These are phyloP conservation scores for Microbotryomycetes sp. DNA, from an alignment of 1,284 basidiomycete genomes.

Conservation along the genomic window DNA sequence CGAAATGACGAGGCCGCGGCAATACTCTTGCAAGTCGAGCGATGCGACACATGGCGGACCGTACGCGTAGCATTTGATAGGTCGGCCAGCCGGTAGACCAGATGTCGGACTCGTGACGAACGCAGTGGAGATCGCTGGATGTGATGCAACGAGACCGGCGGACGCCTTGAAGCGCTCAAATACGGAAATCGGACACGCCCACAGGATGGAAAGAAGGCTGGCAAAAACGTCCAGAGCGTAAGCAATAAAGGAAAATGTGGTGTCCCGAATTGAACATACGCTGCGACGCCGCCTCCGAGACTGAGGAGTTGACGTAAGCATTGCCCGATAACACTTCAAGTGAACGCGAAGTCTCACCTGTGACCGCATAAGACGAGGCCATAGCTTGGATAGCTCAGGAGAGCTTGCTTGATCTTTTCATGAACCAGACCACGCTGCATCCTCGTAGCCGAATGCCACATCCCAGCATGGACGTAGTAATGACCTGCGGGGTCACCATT, in stretches of 20 bases:
- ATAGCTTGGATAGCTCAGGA: constrained; percentile 44
- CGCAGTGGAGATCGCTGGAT: constrained; percentile 43
- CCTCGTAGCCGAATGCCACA: constrained; percentile 45
- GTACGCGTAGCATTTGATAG: constrained; percentile 45
- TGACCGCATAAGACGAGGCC: constrained; percentile 47
- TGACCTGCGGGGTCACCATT: constrained; percentile 40
- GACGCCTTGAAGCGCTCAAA: constrained; percentile 7
- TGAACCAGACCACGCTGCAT: constrained; percentile 45
- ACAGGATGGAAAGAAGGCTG: constrained; percentile 31
- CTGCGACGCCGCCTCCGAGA: constrained; percentile 48
- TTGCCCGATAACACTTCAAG: no score
- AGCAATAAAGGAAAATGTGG: constrained; percentile 41
- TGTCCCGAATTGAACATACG: no score
- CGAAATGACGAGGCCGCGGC: constrained; percentile 45
- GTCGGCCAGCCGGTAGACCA: constrained; percentile 47
- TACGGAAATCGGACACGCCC: constrained; percentile 22
- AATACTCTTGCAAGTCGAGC: constrained; percentile 44
- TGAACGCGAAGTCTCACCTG: constrained; percentile 4
- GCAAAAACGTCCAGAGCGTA: constrained; percentile 26
- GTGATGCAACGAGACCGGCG: constrained; percentile 17
- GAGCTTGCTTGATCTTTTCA: constrained; percentile 43
- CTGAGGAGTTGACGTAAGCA: no score
- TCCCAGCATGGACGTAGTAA: constrained; percentile 48
- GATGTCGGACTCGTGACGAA: constrained; percentile 46
- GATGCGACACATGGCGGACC: constrained; percentile 45